Conservation (phyloP, 257 asterid genomes). For the Capsicum baccatum region DNA sequence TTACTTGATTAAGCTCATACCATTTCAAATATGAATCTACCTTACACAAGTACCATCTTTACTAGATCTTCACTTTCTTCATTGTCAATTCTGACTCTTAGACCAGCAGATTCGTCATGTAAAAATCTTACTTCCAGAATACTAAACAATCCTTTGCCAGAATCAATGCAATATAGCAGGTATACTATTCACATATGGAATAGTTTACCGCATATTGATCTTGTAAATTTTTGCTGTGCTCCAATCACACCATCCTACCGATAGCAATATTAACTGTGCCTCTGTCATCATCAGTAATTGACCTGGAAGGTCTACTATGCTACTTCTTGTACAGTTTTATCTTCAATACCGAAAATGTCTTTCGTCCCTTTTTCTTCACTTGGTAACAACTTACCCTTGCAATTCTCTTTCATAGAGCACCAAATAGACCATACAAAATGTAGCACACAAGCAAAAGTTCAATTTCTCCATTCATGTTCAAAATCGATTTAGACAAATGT, state of each 20-base stretch:
- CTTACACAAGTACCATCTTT: neutral
- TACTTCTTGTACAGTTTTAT: neutral
- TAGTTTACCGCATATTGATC: neutral
- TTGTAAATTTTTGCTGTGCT: neutral
- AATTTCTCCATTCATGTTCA: neutral
- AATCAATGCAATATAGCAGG: neutral
- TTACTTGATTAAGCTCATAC: conserved; percentile 18
- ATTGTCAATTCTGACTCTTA: conserved; percentile 12
- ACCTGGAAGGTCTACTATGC: neutral
- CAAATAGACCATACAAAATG: neutral
- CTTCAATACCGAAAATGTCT: conserved; percentile 17
- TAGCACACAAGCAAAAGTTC: neutral
- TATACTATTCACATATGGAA: neutral
- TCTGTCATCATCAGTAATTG: neutral
- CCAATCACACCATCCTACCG: conserved; percentile 1
- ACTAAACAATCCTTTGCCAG: conserved; percentile 20
- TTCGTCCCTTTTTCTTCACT: neutral
- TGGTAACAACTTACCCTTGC: neutral
- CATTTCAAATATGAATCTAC: conserved; percentile 20
- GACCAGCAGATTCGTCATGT: conserved; percentile 16
- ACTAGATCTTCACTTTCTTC: neutral
- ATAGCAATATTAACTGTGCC: neutral
- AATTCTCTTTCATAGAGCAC: neutral
- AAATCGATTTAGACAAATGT: neutral
- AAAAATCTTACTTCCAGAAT: conserved; percentile 15